phyloP scores from a whole-genome alignment of 805 yeast species.

The Kazachstania martiniae region DNA sequence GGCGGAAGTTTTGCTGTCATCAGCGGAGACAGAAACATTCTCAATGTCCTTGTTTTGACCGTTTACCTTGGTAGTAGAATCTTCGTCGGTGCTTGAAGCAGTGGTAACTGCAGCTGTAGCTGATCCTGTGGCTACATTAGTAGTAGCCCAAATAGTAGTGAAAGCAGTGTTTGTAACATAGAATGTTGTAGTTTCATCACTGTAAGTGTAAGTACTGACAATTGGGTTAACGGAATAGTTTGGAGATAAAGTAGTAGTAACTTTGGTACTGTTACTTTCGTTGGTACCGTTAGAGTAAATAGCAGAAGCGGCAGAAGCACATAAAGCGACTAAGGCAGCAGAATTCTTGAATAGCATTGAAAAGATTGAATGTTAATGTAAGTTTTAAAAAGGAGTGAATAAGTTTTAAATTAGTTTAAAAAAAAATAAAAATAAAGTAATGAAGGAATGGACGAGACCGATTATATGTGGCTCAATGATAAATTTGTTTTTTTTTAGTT shows the following conservation, averaged over 20 bases:
- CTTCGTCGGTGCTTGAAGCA: neutral
- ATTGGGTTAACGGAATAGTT: slow-evolving; percentile 11
- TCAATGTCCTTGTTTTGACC: slow-evolving; percentile 1
- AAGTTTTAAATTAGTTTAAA: slow-evolving; percentile 2
- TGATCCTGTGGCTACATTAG: slow-evolving; percentile 1
- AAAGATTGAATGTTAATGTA: neutral
- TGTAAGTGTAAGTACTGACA: slow-evolving; percentile 10
- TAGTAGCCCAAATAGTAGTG: slow-evolving; percentile 14
- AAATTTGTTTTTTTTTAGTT: no score
- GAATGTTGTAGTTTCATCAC: slow-evolving; percentile 19
- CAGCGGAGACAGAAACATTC: slow-evolving; percentile 2
- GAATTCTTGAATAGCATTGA: slow-evolving; percentile 7
- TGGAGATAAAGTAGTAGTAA: slow-evolving; percentile 15
- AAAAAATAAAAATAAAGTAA: slow-evolving; percentile 1
- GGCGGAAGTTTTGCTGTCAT: neutral
- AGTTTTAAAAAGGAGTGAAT: slow-evolving; percentile 3
- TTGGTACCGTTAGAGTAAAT: slow-evolving; percentile 12
- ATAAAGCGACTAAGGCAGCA: slow-evolving; percentile 6
- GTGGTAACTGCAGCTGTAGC: slow-evolving; percentile 1
- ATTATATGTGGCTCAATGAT: slow-evolving; percentile 6
- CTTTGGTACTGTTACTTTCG: neutral
- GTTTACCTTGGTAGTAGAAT: neutral
- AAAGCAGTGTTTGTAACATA: slow-evolving; percentile 16
- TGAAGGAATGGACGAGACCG: slow-evolving; percentile 17
- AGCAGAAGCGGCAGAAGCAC: slow-evolving; percentile 10